Evolutionary conservation across 495 filamentous ascomycete species (phyloP).

Genomic region (Penicillium coffeae): DNA sequence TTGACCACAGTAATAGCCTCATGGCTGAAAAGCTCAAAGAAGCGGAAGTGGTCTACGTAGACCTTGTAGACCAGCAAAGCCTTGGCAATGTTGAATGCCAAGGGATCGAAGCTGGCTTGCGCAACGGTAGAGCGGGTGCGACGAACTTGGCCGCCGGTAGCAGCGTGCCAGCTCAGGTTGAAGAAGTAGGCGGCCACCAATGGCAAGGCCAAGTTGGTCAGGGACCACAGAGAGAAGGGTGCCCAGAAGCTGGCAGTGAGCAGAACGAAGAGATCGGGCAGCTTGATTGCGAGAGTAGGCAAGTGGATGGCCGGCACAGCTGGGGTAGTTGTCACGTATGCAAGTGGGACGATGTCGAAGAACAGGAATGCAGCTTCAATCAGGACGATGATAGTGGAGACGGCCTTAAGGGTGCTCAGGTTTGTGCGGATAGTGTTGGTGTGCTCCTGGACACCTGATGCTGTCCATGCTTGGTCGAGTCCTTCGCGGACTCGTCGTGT

Average conservation of each 20-base stretch:
- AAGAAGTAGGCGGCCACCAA: conserved; percentile 75
- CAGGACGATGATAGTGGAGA: conserved; percentile 61
- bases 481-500: conserved; percentile 59
- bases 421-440: conserved; percentile 52
- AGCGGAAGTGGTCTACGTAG: conserved; percentile 65
- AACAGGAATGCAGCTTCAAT: conserved; percentile 51
- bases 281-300: conserved; percentile 50
- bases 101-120: conserved; percentile 67
- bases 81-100: conserved; percentile 86
- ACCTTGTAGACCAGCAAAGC: conserved; percentile 74
- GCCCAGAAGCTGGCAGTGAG: conserved; percentile 78
- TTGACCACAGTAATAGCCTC: conserved; percentile 59
- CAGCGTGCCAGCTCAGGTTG: conserved; percentile 63
- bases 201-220: conserved; percentile 68
- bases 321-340: conserved; percentile 67
- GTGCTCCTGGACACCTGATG: conserved; percentile 40
- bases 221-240: conserved; percentile 70
- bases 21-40: conserved; percentile 57
- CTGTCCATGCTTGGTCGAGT: conserved; percentile 39
- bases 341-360: conserved; percentile 52
- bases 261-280: conserved; percentile 82
- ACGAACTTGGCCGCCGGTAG: conserved; percentile 27
- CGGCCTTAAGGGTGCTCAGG: conserved; percentile 64
- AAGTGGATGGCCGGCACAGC: conserved; percentile 43
- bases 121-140: conserved; percentile 21